These are phyloP conservation scores for Cicer cuneatum DNA, from an alignment of 306 rosid species.

Conservation along the genomic window DNA sequence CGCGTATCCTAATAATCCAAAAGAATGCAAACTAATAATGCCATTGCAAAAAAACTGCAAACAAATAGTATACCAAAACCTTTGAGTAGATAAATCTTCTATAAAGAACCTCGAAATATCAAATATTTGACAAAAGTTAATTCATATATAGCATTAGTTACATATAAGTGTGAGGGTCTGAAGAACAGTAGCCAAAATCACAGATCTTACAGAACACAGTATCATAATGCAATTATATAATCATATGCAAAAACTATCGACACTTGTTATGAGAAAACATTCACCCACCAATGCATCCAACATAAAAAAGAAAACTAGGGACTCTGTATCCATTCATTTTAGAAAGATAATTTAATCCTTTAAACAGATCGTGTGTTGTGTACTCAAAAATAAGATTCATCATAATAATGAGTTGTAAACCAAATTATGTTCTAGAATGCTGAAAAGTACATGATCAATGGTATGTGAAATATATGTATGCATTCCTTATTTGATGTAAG, in stretches of 20 bases:
- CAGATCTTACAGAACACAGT: neutral
- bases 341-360: too few relatives aligned
- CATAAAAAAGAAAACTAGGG: neutral
- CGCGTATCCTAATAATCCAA: neutral
- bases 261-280: neutral
- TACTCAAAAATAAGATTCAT: too few relatives aligned
- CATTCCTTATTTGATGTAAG: neutral
- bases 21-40: neutral
- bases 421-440: too few relatives aligned
- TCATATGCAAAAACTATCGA: slow-evolving; percentile 23
- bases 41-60: too few relatives aligned
- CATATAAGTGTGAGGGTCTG: neutral
- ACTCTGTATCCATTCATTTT: neutral
- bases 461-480: neutral
- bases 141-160: neutral
- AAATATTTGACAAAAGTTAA: neutral
- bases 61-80: neutral
- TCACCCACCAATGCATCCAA: neutral
- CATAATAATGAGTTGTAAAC: too few relatives aligned
- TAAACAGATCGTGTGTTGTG: too few relatives aligned
- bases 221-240: slow-evolving; percentile 18
- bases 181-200: slow-evolving; percentile 5
- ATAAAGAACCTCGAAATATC: neutral
- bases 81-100: neutral
- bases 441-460: neutral